Evolutionary conservation across 192 early-diverging fungal species (phyloP).

Genomic region (Chytriomyces hyalinus): DNA sequence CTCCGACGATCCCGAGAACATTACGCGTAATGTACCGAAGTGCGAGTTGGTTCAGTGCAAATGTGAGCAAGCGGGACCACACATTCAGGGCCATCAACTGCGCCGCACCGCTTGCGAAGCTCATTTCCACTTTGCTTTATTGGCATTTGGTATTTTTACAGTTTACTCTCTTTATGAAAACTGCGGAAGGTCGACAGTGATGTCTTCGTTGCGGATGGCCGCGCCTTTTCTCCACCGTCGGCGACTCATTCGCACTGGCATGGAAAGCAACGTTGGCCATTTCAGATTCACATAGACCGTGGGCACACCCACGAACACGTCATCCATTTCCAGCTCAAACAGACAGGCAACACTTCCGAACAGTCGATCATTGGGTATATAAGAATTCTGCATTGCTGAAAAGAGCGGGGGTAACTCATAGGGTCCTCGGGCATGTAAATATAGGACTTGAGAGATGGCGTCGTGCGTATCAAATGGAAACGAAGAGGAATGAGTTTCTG

Average conservation of each 20-base stretch:
- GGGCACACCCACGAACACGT: conserved; percentile 1
- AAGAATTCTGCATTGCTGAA: too few relatives aligned
- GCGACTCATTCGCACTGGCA: not conserved
- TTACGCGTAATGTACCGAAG: conserved; percentile 71
- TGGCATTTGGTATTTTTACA: not conserved
- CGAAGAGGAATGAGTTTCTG: too few relatives aligned
- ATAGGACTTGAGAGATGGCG: too few relatives aligned
- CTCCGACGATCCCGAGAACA: conserved; percentile 79
- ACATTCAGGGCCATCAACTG: conserved; percentile 47
- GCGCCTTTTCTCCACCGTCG: not conserved
- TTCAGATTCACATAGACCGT: not conserved
- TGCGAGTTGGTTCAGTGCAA: conserved; percentile 79
- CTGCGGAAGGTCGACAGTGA: not conserved
- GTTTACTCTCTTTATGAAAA: not conserved
- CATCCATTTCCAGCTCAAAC: not conserved
- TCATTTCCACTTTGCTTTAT: not conserved
- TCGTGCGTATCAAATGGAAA: too few relatives aligned
- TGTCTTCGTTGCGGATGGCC: not conserved
- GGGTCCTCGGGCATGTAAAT: too few relatives aligned
- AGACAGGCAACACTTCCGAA: not conserved
- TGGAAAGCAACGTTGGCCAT: not conserved
- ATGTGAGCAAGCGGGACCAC: conserved; percentile 61
- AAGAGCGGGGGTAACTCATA: too few relatives aligned
- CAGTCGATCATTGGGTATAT: not conserved
- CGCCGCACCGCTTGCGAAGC: conserved; percentile 28